Base-by-base conservation (phyloP, 2,329 filamentous ascomycete genomes). In the Venturia asperata region DNA sequence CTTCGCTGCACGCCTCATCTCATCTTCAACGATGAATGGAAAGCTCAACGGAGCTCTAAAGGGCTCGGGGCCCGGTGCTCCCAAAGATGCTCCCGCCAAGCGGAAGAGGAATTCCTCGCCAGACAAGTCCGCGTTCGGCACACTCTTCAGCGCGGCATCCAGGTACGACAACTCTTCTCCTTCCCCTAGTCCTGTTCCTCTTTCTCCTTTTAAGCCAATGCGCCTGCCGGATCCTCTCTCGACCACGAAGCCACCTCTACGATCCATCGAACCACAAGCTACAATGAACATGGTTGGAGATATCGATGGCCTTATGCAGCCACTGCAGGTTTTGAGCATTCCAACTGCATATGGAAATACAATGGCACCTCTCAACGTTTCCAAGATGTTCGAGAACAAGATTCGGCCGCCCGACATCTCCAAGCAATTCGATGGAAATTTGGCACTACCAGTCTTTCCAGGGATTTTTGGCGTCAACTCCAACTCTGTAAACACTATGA, bases 81-180 rank as follows among this genome's bases (percentile, higher is more conserved):
- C 24, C 34, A 43, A 11, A 19, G 47, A 58, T 39, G 21, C 63
- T 27, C 17, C 52, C 27, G 27, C 37, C 30, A 10, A n/a, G 27
- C 52, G 52, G 17, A 58, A 58, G 52, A 58, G 52, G 30, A 58
- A 58, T n/a, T 13, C 63, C n/a, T 39, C 63, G 3, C 19, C 63
- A n/a, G 41, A 41, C 47, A 56, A 56, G 49, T 47, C 34, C 5
- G 47, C 37, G 6, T n/a, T 64, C 30, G 47, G 15, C 24, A 34
- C 24, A 64, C 62, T 74, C n/a, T 71, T 73, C 61, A 76, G 70
- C 67, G 68, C 75, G 61, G 63, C 72, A 60, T 70, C 70, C 67
- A 72, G 75, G 74, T 74, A 69, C 39, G 70, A 61, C n/a, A 9
- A 41, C 13, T 17, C 37, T 43, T 42, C 60, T 21, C 5, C 60